Conservation (phyloP, 371 early-diverging fungal species). For the Mortierella sp. region DNA sequence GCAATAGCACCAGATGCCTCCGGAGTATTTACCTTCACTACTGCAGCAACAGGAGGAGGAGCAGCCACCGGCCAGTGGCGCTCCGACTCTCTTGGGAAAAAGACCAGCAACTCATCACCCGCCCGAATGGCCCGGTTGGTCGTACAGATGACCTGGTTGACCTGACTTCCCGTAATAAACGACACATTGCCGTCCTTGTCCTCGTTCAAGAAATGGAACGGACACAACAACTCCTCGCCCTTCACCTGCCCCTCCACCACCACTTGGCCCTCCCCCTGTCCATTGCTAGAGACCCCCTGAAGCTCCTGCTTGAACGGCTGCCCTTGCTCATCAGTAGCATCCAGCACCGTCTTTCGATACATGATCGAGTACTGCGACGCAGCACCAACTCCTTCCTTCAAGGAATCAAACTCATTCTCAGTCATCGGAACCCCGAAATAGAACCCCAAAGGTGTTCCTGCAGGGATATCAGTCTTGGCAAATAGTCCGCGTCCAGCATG, state of each 20-base stretch:
- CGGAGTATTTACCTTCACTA: neutral
- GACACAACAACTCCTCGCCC: slow-evolving; percentile 71
- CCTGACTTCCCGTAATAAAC: slow-evolving; percentile 79
- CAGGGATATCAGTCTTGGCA: slow-evolving; percentile 80
- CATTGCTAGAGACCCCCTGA: slow-evolving; percentile 45
- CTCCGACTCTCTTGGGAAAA: slow-evolving; percentile 77
- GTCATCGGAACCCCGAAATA: slow-evolving; percentile 95
- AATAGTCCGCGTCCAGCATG: slow-evolving; percentile 85
- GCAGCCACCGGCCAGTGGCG: slow-evolving; percentile 31
- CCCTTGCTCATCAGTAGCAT: slow-evolving; percentile 87
- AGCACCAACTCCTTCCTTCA: slow-evolving; percentile 82
- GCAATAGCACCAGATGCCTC: neutral
- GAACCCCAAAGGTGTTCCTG: slow-evolving; percentile 82
- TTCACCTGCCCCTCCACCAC: neutral
- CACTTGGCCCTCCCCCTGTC: neutral
- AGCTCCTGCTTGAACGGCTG: slow-evolving; percentile 73
- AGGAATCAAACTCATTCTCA: slow-evolving; percentile 88
- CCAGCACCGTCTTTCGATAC: slow-evolving; percentile 87
- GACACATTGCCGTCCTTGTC: slow-evolving; percentile 72
- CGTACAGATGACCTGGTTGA: slow-evolving; percentile 86
- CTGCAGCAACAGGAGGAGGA: neutral
- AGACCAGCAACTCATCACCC: slow-evolving; percentile 87
- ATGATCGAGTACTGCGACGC: slow-evolving; percentile 86
- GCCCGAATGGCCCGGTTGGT: slow-evolving; percentile 72
- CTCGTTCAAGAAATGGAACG: slow-evolving; percentile 91